Evolutionary conservation across 2,329 filamentous ascomycete species (phyloP), one percentile per base, ranked within the genome.

Genomic region (Talaromyces verruculosus): DNA sequence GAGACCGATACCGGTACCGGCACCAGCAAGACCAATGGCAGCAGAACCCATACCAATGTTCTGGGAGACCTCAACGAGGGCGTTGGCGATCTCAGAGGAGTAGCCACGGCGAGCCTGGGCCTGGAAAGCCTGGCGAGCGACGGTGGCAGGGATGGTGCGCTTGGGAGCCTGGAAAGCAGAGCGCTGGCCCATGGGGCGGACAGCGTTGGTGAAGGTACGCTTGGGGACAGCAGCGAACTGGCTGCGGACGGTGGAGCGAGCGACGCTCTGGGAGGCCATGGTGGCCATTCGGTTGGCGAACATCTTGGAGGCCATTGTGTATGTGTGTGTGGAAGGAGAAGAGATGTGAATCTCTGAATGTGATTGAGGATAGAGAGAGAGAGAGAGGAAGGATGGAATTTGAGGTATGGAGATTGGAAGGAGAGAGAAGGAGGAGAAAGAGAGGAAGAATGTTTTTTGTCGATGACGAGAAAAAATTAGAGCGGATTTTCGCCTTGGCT

Each of bases 1-100:
- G 80, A 94, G 89, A 87, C 92, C 92, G 84, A 95, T 96, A 91
- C 92, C 92, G 83, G 95, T 92, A 92, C 91, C 91, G 80, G 91
- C 90, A 90, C 90, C 90, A 80, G 90, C 91, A 78, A 96, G 90
- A 90, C 92, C 92, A 80, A 96, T 93, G 85, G 92, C 92, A 78
- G 92, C 92, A 76, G 89, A 85, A 83, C 91, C 91, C 90, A 93
- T 93, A 87, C 91, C 91, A 78, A 93, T 82, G 89, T 93, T 93
- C 88, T 92, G 91, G 83, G 91, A 93, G 84, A 92, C 90, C 87
- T 93, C 90, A 81, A 93, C 91, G 85, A 93, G 89, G 82, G 91
- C 91, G 86, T 76, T 68, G 84, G 91, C 90, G 83, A 93, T 91
- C 88, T 93, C 91, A 78, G 91, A 93, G 78, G 89, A 92, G 89